Percentiles rank a stretch among this genome's conserved stretches.
phyloP scores from a whole-genome alignment of 768 basidiomycete genomes.

The Galerina sulciceps region DNA sequence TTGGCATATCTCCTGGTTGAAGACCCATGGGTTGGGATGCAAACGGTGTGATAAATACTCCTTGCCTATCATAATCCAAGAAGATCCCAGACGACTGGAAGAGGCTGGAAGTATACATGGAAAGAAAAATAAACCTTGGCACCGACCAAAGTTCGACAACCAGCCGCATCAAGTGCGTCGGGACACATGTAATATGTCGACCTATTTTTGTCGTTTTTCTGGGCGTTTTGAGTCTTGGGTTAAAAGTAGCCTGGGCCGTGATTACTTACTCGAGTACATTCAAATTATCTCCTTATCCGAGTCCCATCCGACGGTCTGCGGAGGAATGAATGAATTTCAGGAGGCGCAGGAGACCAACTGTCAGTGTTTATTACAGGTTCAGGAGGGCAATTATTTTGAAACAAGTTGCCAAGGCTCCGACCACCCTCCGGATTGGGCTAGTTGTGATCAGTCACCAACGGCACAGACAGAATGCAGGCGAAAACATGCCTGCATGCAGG shows the following conservation, averaged over 20 bases:
- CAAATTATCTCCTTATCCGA: background rate
- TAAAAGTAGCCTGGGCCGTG: conserved; percentile 7
- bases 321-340: no score
- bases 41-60: conserved; percentile 1
- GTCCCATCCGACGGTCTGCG: background rate
- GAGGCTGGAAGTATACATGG: conserved; percentile 7
- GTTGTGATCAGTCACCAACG: no score
- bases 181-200: conserved; percentile 19
- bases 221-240: conserved; percentile 18
- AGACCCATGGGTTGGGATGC: background rate
- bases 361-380: no score
- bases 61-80: conserved; percentile 8
- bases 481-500: no score
- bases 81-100: conserved; percentile 8
- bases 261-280: conserved; percentile 1
- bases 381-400: no score
- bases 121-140: conserved; percentile 18
- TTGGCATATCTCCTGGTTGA: background rate
- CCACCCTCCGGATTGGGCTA: no score
- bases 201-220: conserved; percentile 25
- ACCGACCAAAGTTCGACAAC: conserved; percentile 27
- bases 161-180: conserved; percentile 25
- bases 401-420: no score
- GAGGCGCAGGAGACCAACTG: no score
- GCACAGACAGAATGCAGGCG: no score